Evolutionary conservation across 139 green algal species (phyloP), one percentile per base, ranked within the genome.

Genomic region (Bryopsis sp.): DNA sequence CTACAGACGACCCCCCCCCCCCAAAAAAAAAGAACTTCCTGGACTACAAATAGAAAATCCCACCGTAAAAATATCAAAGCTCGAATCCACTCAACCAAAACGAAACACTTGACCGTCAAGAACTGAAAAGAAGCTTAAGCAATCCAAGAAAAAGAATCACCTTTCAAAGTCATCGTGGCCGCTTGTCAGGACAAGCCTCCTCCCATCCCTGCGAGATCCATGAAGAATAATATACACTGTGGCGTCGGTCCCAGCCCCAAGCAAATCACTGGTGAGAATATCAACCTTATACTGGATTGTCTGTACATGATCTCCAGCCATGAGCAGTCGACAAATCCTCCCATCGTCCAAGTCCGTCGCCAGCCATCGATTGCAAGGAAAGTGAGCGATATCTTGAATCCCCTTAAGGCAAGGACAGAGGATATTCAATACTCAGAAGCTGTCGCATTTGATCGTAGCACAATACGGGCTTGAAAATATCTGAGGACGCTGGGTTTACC

Each of bases 301-400:
- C 37, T 71, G 73, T 24, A 39, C 74, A 26, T 59, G 24, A 67
- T 76, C 68, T 2, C 78, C 70, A 11, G 73, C 68, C 34, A 72
- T 54, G 36, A 85, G 65, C 70, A 74, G 64, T 5, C 76, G 47
- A 62, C 68, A 71, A 33, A 83, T 85, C 36, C 74, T 71, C n/a
- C 79, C 77, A 48, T 91, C 85, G 24, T 85, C 85, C 46, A 74
- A 59, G 31, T 80, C 32, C 4, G 70, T 80, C n/a, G 74, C 77
- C 57, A 91, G 81, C 85, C 85, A 91, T 33, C 11, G 19, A 35
- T 61, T 71, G 61, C 73, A 78, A 1, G 73, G 73, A 58, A 72
- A 72, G 34, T 34, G 26, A 35, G 66, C 31, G 67, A 67, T 72
- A 28, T 77, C 39, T 11, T 15, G 28, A 2, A 28, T 33, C 64